Conservation (phyloP, 306 rosid species). For the Rosa chinensis region DNA sequence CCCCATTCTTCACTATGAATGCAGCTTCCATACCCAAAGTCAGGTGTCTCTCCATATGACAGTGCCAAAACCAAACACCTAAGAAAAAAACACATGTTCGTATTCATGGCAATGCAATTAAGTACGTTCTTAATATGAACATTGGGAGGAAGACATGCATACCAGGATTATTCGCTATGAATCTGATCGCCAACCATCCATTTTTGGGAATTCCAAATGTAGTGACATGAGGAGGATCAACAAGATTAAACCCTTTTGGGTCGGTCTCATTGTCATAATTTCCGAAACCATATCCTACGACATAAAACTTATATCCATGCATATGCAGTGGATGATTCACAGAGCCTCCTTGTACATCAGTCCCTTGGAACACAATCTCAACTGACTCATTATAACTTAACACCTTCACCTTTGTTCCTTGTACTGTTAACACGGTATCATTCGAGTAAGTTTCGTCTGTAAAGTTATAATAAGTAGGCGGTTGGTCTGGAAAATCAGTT, state of each 20-base stretch:
- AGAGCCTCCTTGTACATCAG: background rate
- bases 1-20: background rate
- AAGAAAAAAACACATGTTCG: background rate
- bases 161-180: background rate
- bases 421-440: background rate
- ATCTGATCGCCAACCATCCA: background rate
- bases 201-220: conserved; percentile 1
- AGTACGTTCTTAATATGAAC: background rate
- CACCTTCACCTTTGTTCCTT: background rate
- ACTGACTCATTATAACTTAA: background rate
- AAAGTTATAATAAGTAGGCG: background rate
- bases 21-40: background rate
- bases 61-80: background rate
- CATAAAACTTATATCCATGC: background rate
- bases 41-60: background rate
- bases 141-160: background rate
- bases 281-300: background rate
- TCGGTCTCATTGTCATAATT: background rate
- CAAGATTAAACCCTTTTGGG: background rate
- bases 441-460: background rate
- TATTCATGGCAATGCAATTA: background rate
- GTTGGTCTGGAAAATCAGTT: background rate
- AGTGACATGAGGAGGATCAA: background rate
- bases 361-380: background rate
- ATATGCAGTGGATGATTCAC: background rate